Evolutionary conservation across 2,329 filamentous ascomycete species (phyloP), one percentile per base, ranked within the genome.

Genomic region (Colletotrichum horii): DNA sequence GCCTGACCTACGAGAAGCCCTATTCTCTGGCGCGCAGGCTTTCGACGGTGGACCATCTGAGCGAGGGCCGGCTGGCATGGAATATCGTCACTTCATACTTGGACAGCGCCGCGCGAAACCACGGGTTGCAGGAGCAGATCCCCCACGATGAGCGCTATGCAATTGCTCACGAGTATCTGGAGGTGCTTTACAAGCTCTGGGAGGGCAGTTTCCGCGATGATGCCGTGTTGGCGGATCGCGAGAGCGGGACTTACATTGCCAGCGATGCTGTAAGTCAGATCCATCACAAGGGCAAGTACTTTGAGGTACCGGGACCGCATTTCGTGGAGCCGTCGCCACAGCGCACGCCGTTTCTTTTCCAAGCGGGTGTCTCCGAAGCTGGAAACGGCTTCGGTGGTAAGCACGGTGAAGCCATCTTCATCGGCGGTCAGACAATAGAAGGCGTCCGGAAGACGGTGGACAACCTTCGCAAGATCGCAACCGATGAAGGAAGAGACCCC

Each of bases 1-100:
- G 90, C 2, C 94, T 93, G 1, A 93, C 91, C 1, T 94, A 94
- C 76, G 93, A 94, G 80, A 89, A 92, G 79, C 93, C 93, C 0
- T 94, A 93, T 79, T 90, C 93, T 77, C 84, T 94, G 16, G 93
- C 93, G 1, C 83, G 93, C 22, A 84, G 92, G n/a, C 83, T 94
- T 14, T 91, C 90, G 6, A 94, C 93, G 0, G 86, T 94, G 0
- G 93, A 94, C 79, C 93, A 94, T 80, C 83, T 94, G 12, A 91
- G 91, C 1, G 90, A 90, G 64, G 92, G 92, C n/a, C 86, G 92
- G 64, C 81, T 84, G 3, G 83, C 80, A 12, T 85, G 83, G 83
- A 85, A 85, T 83, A 90, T 94, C 66, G 93, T 94, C 1, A 94
- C 93, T 0, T 90, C 91, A 28, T 94, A 94, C 78, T 87, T 94